Percentiles rank a stretch among this genome's conserved stretches.
These are phyloP conservation scores for Globisporangium radiosum DNA, from an alignment of 352 stramenopile genomes.

Conservation along the genomic window DNA sequence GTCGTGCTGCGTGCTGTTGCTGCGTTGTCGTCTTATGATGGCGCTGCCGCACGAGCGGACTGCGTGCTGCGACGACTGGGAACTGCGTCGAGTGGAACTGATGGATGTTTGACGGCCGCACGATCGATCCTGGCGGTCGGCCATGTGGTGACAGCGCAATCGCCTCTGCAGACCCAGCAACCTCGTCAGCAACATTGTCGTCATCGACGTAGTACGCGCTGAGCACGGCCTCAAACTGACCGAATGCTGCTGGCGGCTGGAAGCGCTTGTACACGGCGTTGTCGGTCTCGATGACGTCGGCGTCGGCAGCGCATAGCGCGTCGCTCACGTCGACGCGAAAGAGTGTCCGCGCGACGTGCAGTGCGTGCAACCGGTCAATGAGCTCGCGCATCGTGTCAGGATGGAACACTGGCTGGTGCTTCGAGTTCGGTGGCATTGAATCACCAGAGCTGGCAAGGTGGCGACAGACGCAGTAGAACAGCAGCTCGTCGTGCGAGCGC, in stretches of 20 bases:
- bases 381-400: slow-evolving; percentile 46
- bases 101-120: slow-evolving; percentile 43
- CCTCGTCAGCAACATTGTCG: too few relatives aligned
- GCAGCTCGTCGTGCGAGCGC: slow-evolving; percentile 43
- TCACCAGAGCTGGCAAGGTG: slow-evolving; percentile 17
- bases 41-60: slow-evolving; percentile 31
- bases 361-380: slow-evolving; percentile 32
- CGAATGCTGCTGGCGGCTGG: slow-evolving; percentile 35
- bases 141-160: not conserved
- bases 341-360: slow-evolving; percentile 32
- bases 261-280: slow-evolving; percentile 55
- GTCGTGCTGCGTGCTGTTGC: not conserved
- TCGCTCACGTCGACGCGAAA: slow-evolving; percentile 51
- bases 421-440: slow-evolving; percentile 7
- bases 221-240: slow-evolving; percentile 49
- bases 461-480: slow-evolving; percentile 56
- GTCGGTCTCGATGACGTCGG: slow-evolving; percentile 33
- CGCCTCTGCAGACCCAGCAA: not conserved
- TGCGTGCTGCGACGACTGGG: slow-evolving; percentile 37
- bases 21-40: slow-evolving; percentile 4
- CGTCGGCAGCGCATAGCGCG: slow-evolving; percentile 28
- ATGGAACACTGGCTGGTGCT: slow-evolving; percentile 43
- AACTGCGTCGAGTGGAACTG: slow-evolving; percentile 57
- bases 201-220: slow-evolving; percentile 22
- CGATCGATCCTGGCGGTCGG: slow-evolving; percentile 6